A percentile compares a stretch with the other conserved stretches of the same genome.
Evolutionary conservation across 2,329 filamentous ascomycete genomes (phyloP).

Genomic region (Lecanicillium sp.): DNA sequence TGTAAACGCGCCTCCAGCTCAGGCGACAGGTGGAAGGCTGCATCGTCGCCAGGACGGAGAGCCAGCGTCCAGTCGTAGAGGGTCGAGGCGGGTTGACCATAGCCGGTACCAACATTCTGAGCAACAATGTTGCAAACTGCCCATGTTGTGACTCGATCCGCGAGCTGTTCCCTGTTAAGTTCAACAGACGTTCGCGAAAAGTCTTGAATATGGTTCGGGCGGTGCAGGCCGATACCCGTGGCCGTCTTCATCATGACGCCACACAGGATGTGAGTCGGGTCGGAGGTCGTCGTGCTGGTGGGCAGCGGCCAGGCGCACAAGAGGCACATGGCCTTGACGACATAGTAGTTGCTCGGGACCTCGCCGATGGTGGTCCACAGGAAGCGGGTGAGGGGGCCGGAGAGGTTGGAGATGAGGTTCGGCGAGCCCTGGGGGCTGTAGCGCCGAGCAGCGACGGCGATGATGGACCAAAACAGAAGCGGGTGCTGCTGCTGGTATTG

Average conservation of each 20-base stretch:
- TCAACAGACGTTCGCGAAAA: conserved; percentile 71
- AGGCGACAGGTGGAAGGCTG: conserved; percentile 48
- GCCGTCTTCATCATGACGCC: conserved; percentile 84
- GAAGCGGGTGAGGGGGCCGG: conserved; percentile 60
- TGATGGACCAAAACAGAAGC: conserved; percentile 78
- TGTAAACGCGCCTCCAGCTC: conserved; percentile 62
- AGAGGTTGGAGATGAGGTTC: conserved; percentile 58
- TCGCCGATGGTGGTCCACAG: conserved; percentile 72
- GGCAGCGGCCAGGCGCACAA: conserved; percentile 78
- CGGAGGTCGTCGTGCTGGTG: conserved; percentile 71
- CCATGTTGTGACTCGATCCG: conserved; percentile 74
- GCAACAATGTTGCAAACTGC: conserved; percentile 80
- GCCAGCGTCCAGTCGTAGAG: conserved; percentile 69
- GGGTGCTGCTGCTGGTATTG: conserved; percentile 70
- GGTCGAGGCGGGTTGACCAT: conserved; percentile 72
- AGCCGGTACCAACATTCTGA: conserved; percentile 74
- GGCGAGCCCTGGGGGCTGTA: conserved; percentile 50
- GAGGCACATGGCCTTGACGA: conserved; percentile 74
- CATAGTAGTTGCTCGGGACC: conserved; percentile 70
- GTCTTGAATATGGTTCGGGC: conserved; percentile 75
- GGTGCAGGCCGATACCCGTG: conserved; percentile 74
- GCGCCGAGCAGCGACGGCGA: conserved; percentile 66
- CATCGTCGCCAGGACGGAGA: conserved; percentile 50
- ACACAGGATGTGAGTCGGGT: conserved; percentile 74
- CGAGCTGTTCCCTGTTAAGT: conserved; percentile 69